phyloP scores from a whole-genome alignment of 2,329 filamentous ascomycete genomes.

The Mycogone perniciosa region DNA sequence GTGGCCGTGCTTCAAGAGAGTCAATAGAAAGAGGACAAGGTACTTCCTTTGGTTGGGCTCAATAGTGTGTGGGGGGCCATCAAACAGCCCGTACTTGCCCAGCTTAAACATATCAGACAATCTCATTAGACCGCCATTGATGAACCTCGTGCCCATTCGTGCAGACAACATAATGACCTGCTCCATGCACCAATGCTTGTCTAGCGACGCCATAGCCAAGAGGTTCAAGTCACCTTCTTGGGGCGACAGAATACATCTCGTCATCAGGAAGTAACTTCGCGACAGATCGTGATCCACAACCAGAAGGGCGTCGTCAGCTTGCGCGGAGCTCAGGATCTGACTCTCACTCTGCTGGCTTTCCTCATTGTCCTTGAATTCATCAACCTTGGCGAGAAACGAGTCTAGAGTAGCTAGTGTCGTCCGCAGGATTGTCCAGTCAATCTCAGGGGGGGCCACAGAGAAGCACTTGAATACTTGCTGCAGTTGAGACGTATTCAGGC shows the following conservation, averaged over 20 bases:
- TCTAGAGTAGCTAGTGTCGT: slow-evolving; percentile 42
- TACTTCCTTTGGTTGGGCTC: slow-evolving; percentile 37
- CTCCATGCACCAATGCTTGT: slow-evolving; percentile 34
- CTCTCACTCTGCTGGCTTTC: slow-evolving; percentile 34
- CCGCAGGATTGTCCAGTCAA: slow-evolving; percentile 44
- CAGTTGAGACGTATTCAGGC: slow-evolving; percentile 44
- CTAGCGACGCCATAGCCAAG: slow-evolving; percentile 14
- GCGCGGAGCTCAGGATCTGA: slow-evolving; percentile 32
- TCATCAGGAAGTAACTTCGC: slow-evolving; percentile 41
- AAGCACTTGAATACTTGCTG: slow-evolving; percentile 47
- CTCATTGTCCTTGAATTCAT: slow-evolving; percentile 33
- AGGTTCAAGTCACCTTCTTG: slow-evolving; percentile 9
- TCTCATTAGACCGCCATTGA: slow-evolving; percentile 38
- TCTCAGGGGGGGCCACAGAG: slow-evolving; percentile 33
- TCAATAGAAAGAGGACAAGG: slow-evolving; percentile 45
- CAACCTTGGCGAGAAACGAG: slow-evolving; percentile 40
- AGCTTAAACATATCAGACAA: slow-evolving; percentile 40
- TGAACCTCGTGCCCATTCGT: slow-evolving; percentile 39
- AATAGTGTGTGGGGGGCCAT: slow-evolving; percentile 33
- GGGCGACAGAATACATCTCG: slow-evolving; percentile 31
- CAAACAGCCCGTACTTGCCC: slow-evolving; percentile 46
- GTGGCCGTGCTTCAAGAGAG: slow-evolving; percentile 40
- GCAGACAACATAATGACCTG: slow-evolving; percentile 40
- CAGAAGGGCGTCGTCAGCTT: slow-evolving; percentile 40
- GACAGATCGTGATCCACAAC: slow-evolving; percentile 45